Evolutionary conservation across 1,284 basidiomycete genomes (phyloP).

Genomic region (Ganoderma lingzhi): DNA sequence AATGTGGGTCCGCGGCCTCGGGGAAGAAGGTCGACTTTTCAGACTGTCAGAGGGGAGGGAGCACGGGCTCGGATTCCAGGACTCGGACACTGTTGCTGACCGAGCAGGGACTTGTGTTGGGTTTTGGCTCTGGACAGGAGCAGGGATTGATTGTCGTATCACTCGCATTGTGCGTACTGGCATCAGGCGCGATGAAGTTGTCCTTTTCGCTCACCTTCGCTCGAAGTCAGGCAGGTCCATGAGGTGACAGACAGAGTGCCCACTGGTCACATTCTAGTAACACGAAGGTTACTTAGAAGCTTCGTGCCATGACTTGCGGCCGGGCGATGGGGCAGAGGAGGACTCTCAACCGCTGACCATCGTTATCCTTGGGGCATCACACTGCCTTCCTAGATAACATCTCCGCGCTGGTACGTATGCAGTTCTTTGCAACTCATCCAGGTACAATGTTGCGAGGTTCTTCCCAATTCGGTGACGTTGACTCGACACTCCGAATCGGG

Average conservation of each 20-base stretch:
- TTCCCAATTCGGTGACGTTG: background rate
- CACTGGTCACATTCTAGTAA: too few species aligned
- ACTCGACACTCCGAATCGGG: background rate
- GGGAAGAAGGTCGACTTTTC: conserved; percentile 52
- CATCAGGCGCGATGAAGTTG: background rate
- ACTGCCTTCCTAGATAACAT: too few species aligned
- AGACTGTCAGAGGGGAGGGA: too few species aligned
- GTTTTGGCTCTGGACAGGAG: background rate
- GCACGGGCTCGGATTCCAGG: too few species aligned
- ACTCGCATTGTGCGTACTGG: background rate
- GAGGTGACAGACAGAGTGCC: background rate
- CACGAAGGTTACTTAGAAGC: too few species aligned
- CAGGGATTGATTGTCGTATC: background rate
- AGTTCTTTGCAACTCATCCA: background rate
- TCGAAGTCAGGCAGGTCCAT: background rate
- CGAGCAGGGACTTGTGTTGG: background rate
- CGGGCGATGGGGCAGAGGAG: too few species aligned
- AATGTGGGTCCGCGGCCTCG: conserved; percentile 24
- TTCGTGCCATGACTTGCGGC: too few species aligned
- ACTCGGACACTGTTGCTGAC: too few species aligned
- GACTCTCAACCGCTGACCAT: too few species aligned
- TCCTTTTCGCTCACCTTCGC: background rate
- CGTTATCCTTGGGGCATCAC: too few species aligned
- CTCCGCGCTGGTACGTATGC: too few species aligned
- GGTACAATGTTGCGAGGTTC: background rate